These are phyloP conservation scores for Torrubiella hemipterigena DNA, from an alignment of 2,329 filamentous ascomycete species.

Conservation along the genomic window DNA sequence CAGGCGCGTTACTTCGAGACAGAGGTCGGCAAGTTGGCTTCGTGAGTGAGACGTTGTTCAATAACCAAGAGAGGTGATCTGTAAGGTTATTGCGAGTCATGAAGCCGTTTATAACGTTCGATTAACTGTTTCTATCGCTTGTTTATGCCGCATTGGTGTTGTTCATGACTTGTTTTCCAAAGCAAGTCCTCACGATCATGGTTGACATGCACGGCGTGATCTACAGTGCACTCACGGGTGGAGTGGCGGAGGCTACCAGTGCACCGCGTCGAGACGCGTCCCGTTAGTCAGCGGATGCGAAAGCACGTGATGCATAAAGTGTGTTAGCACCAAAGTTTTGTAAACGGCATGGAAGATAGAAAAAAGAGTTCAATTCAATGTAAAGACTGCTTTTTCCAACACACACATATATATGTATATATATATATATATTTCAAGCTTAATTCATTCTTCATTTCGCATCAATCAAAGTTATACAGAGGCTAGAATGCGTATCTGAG, in stretches of 20 bases:
- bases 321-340: no score
- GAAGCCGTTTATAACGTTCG: constrained; percentile 23
- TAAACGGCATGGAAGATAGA: no score
- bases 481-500: no score
- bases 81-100: constrained; percentile 52
- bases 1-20: no score
- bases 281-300: constrained; percentile 8
- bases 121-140: neutral
- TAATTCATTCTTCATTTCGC: no score
- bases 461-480: no score
- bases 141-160: neutral
- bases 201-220: neutral
- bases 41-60: constrained; percentile 31
- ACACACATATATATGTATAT: no score
- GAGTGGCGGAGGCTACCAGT: neutral
- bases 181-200: neutral
- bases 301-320: constrained; percentile 8
- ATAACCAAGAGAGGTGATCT: constrained; percentile 45
- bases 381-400: no score
- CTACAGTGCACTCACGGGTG: neutral
- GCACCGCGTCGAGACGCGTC: constrained; percentile 6
- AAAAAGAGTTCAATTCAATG: no score
- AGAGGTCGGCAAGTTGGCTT: constrained; percentile 18
- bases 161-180: constrained; percentile 1
- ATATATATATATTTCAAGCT: no score